Evolutionary conservation across 371 early-diverging fungal genomes (phyloP).

Genomic region (Rhizomucor pusillus): DNA sequence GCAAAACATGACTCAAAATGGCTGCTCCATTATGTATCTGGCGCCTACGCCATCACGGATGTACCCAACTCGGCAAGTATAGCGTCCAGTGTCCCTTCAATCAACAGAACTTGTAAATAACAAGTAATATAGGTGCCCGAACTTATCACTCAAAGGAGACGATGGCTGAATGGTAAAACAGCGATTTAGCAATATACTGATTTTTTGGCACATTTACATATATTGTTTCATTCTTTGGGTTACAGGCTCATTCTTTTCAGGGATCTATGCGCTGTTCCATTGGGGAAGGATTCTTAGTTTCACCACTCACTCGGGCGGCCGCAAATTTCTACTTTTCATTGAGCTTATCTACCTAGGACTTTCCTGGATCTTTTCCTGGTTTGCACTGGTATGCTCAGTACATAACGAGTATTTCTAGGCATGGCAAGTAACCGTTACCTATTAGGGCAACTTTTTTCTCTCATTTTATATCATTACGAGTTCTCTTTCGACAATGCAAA

Average conservation of each 20-base stretch:
- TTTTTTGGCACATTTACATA: too few relatives aligned
- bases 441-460: constrained; percentile 72
- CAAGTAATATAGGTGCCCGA: constrained; percentile 53
- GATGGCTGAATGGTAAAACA: constrained; percentile 78
- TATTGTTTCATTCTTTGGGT: background rate
- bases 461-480: constrained; percentile 74
- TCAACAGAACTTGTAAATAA: background rate
- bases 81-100: constrained; percentile 13
- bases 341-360: constrained; percentile 66
- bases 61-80: constrained; percentile 55
- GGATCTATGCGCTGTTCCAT: constrained; percentile 58
- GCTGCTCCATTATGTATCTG: constrained; percentile 67
- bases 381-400: constrained; percentile 36
- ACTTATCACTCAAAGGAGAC: constrained; percentile 83
- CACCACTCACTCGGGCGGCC: constrained; percentile 59
- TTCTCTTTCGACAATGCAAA: constrained; percentile 21
- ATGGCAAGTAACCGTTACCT: background rate
- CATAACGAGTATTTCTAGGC: background rate
- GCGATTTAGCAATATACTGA: constrained; percentile 5
- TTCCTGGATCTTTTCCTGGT: constrained; percentile 73
- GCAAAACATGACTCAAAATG: constrained; percentile 71
- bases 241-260: constrained; percentile 63
- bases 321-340: constrained; percentile 64
- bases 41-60: constrained; percentile 81
- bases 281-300: constrained; percentile 51